These are phyloP conservation scores for Sordaria brevicollis DNA, from an alignment of 495 filamentous ascomycete genomes.

Conservation along the genomic window DNA sequence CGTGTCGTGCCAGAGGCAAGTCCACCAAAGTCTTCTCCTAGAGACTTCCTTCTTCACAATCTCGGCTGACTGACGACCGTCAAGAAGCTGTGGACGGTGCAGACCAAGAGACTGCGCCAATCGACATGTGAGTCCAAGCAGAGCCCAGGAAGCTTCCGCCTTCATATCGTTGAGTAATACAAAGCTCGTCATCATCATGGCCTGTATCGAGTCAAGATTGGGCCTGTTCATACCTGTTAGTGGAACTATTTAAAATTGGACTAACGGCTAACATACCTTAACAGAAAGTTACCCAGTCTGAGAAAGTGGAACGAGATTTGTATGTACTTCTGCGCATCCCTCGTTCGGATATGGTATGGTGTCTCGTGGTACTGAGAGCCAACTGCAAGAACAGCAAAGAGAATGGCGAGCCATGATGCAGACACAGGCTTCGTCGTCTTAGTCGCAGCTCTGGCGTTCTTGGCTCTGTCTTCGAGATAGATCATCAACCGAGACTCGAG, in stretches of 20 bases:
- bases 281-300: constrained; percentile 41
- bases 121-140: constrained; percentile 44
- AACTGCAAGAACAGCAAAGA: constrained; percentile 72
- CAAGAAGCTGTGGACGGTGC: constrained; percentile 32
- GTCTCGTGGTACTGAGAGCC: constrained; percentile 72
- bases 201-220: constrained; percentile 48
- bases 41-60: constrained; percentile 32
- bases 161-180: constrained; percentile 51
- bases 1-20: constrained; percentile 46
- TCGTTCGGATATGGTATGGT: constrained; percentile 43
- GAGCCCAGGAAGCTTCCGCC: constrained; percentile 47
- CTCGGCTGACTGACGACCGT: constrained; percentile 25
- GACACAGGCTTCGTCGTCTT: constrained; percentile 45
- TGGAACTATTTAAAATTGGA: not conserved
- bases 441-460: constrained; percentile 37
- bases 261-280: constrained; percentile 21
- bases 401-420: constrained; percentile 58
- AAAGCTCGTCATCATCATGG: constrained; percentile 42
- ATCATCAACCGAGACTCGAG: constrained; percentile 55
- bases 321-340: constrained; percentile 43
- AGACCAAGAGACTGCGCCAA: constrained; percentile 46
- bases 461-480: constrained; percentile 56
- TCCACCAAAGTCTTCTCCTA: constrained; percentile 42
- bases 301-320: constrained; percentile 49
- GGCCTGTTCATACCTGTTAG: constrained; percentile 27